A percentile compares a stretch with the other conserved stretches of the same genome.
Evolutionary conservation across 164 flowering plant species (phyloP).

Genomic region (Echeveria elegans): DNA sequence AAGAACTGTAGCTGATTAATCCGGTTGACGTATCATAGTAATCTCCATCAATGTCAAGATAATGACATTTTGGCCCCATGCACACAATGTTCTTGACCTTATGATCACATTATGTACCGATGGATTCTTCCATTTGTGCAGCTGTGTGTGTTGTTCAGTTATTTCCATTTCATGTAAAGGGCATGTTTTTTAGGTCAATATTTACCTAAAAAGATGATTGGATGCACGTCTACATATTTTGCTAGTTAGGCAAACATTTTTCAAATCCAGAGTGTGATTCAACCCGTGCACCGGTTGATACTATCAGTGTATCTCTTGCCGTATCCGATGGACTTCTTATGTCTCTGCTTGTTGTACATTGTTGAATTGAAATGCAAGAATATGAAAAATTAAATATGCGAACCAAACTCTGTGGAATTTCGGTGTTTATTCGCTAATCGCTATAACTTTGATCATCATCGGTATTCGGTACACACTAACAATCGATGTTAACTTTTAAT

Average conservation of each 20-base stretch:
- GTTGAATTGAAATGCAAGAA: no score
- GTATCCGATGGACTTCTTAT: no score
- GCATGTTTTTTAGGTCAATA: slow-evolving; percentile 1
- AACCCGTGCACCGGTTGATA: no score
- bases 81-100: neutral
- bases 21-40: neutral
- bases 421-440: no score
- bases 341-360: no score
- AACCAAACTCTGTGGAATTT: no score
- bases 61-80: neutral
- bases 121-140: slow-evolving; percentile 1
- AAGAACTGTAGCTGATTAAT: neutral
- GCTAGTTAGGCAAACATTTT: neutral
- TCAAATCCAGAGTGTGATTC: no score
- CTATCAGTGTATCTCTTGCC: neutral
- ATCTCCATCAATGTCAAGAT: slow-evolving; percentile 1
- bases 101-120: neutral
- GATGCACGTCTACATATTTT: neutral
- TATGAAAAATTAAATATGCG: no score
- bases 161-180: neutral
- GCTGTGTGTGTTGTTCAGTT: neutral
- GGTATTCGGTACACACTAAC: no score
- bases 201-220: neutral
- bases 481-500: neutral
- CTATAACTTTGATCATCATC: no score